These are phyloP conservation scores for Liquidambar formosana DNA, from an alignment of 164 flowering plant genomes.

Conservation along the genomic window DNA sequence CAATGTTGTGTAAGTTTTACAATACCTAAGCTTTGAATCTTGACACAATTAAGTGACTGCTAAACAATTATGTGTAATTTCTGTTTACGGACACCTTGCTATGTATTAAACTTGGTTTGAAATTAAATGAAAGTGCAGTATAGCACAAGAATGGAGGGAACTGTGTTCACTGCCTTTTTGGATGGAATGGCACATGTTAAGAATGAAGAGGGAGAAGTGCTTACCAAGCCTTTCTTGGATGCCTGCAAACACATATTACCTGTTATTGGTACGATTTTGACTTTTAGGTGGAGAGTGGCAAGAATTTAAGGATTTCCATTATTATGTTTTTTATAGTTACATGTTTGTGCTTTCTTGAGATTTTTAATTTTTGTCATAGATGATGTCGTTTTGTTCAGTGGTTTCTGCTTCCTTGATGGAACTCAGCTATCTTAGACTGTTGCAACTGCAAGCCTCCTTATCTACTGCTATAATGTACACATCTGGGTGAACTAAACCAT, in stretches of 20 bases:
- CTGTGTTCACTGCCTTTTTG: conserved; percentile 65
- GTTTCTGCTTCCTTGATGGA: no score
- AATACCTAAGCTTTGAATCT: no score
- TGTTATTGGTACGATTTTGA: conserved; percentile 53
- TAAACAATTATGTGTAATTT: neutral
- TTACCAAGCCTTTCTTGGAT: conserved; percentile 86
- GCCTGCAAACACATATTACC: conserved; percentile 84
- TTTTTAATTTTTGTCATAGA: no score
- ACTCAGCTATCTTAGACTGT: no score
- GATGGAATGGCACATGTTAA: conserved; percentile 75
- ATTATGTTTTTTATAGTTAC: no score
- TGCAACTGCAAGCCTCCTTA: no score
- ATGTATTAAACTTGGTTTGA: neutral
- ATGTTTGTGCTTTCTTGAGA: no score
- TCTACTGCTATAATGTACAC: no score
- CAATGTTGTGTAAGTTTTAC: no score
- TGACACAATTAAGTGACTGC: neutral
- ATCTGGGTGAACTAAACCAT: no score
- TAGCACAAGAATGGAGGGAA: conserved; percentile 62
- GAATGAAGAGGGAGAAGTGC: conserved; percentile 64
- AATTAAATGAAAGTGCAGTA: conserved; percentile 17
- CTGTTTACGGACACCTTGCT: neutral
- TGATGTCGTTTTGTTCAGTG: no score
- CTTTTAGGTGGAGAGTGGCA: neutral
- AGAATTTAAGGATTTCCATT: no score